Percentiles rank a stretch among this genome's conserved stretches.
Conservation (phyloP, 805 yeast genomes). For the Pichia membranifaciens region DNA sequence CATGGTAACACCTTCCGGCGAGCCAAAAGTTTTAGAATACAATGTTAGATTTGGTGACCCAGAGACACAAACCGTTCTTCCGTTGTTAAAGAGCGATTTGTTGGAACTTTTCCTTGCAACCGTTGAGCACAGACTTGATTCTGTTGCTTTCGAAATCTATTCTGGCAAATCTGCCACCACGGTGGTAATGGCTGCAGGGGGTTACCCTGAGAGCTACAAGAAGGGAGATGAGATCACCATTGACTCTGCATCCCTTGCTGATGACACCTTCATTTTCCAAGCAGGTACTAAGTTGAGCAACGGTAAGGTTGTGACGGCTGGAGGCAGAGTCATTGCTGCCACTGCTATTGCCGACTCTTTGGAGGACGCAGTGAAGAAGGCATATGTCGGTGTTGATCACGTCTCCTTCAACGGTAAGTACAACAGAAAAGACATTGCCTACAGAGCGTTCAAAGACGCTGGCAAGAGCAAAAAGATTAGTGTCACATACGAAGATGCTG, state of each 20-base stretch:
- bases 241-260: slow-evolving; percentile 35
- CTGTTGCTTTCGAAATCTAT: slow-evolving; percentile 55
- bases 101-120: slow-evolving; percentile 91
- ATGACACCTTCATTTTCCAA: slow-evolving; percentile 76
- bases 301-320: slow-evolving; percentile 66
- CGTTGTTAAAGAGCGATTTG: slow-evolving; percentile 83
- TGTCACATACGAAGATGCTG: slow-evolving; percentile 90
- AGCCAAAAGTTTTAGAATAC: slow-evolving; percentile 90
- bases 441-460: slow-evolving; percentile 76
- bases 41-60: slow-evolving; percentile 99
- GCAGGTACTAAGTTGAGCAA: slow-evolving; percentile 77
- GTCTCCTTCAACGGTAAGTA: slow-evolving; percentile 72
- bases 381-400: slow-evolving; percentile 77
- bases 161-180: slow-evolving; percentile 70
- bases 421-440: slow-evolving; percentile 91
- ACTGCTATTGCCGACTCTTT: slow-evolving; percentile 77
- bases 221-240: slow-evolving; percentile 84
- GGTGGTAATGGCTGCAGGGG: slow-evolving; percentile 94
- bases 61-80: slow-evolving; percentile 95
- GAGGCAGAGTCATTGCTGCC: slow-evolving; percentile 96
- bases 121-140: slow-evolving; percentile 89
- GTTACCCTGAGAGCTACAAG: slow-evolving; percentile 83
- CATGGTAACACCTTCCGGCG: slow-evolving; percentile 76
- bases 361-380: slow-evolving; percentile 75
- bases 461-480: slow-evolving; percentile 26